Percentiles rank a stretch among this genome's conserved stretches.
phyloP scores from a whole-genome alignment of 371 early-diverging fungal genomes.

The Mucor lusitanicus region DNA sequence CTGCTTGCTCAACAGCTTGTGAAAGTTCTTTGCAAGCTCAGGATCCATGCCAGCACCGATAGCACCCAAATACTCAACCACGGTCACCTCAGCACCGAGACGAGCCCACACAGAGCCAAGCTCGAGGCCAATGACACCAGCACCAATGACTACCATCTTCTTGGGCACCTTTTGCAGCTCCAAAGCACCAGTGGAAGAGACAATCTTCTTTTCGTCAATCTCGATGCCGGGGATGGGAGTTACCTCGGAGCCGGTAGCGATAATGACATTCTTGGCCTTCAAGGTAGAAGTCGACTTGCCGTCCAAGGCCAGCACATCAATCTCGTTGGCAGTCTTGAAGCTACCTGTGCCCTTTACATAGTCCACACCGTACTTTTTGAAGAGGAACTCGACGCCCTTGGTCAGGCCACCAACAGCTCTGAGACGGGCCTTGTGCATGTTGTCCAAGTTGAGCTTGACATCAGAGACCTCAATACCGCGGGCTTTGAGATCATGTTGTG shows the following conservation, averaged over 20 bases:
- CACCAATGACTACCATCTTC: conserved; percentile 98
- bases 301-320: conserved; percentile 80
- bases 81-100: conserved; percentile 94
- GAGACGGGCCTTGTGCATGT: conserved; percentile 92
- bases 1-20: conserved; percentile 89
- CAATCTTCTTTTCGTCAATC: conserved; percentile 94
- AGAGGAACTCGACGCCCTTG: conserved; percentile 91
- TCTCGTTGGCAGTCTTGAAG: conserved; percentile 76
- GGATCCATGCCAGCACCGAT: conserved; percentile 98
- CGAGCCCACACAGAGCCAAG: conserved; percentile 98
- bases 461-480: conserved; percentile 93
- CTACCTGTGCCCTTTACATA: conserved; percentile 93
- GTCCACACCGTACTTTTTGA: conserved; percentile 96
- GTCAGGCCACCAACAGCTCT: conserved; percentile 89
- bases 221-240: conserved; percentile 92
- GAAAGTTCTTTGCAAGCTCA: conserved; percentile 93
- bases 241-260: conserved; percentile 97
- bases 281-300: conserved; percentile 66
- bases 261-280: conserved; percentile 93
- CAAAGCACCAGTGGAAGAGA: conserved; percentile 97
- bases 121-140: conserved; percentile 98
- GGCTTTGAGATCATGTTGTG: conserved; percentile 87
- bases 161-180: conserved; percentile 91
- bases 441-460: conserved; percentile 82
- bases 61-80: conserved; percentile 92